Evolutionary conservation across 225 moss, liverwort and hornwort genomes (phyloP).

Genomic region (Anthoceros angustus): DNA sequence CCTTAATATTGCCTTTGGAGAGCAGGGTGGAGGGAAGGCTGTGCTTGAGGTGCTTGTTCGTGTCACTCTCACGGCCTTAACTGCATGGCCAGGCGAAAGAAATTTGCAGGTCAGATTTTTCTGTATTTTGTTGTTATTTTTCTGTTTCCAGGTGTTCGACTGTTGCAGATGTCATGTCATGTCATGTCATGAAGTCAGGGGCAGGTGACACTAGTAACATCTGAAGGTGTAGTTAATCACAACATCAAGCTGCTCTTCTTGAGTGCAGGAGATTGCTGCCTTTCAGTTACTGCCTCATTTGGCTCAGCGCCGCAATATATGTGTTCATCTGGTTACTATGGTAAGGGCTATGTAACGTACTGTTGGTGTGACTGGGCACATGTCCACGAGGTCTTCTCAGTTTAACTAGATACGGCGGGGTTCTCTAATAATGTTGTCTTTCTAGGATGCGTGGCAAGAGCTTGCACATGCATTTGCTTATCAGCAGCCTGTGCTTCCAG

Average conservation of each 20-base stretch:
- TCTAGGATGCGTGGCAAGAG: slow-evolving; percentile 96
- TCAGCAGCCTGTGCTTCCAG: slow-evolving; percentile 63
- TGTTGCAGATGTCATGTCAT: neutral
- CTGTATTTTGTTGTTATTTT: neutral
- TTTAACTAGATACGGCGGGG: neutral
- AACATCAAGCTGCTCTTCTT: neutral
- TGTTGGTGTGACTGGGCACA: neutral
- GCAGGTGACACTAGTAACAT: too few relatives aligned
- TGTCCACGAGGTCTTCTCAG: neutral
- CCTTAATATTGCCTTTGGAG: slow-evolving; percentile 80
- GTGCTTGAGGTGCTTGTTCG: slow-evolving; percentile 77
- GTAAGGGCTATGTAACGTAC: slow-evolving; percentile 17
- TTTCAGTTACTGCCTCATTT: slow-evolving; percentile 87
- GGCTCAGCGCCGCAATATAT: slow-evolving; percentile 84
- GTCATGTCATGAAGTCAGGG: too few relatives aligned
- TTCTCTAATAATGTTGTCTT: slow-evolving; percentile 8
- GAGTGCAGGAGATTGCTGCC: slow-evolving; percentile 63
- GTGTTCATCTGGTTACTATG: slow-evolving; percentile 80
- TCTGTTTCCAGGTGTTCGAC: neutral
- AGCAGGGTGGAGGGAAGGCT: slow-evolving; percentile 90
- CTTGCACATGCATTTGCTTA: slow-evolving; percentile 96
- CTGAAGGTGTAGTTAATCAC: too few relatives aligned
- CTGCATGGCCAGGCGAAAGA: slow-evolving; percentile 94
- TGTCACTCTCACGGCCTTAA: slow-evolving; percentile 71
- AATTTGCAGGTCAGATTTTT: slow-evolving; percentile 71